Evolutionary conservation across 768 basidiomycete species (phyloP).

Genomic region (Cystofilobasidium ferigula): DNA sequence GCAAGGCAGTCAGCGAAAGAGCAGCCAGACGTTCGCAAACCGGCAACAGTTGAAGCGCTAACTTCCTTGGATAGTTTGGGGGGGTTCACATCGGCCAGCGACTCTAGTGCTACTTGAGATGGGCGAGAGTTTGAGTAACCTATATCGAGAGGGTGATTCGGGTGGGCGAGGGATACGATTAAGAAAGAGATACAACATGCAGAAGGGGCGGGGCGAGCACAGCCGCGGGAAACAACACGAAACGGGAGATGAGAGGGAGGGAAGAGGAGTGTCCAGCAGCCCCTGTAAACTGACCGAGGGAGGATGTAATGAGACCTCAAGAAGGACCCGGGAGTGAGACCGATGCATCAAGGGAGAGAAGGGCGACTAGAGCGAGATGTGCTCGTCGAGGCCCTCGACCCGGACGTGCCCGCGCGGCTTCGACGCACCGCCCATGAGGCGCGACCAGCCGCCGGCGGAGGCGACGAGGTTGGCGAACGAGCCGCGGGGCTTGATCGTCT

Average conservation of each 20-base stretch:
- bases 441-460: slow-evolving; percentile 17
- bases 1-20: too few species aligned
- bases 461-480: slow-evolving; percentile 24
- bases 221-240: too few species aligned
- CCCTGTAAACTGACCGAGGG: too few species aligned
- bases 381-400: slow-evolving; percentile 10
- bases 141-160: neutral
- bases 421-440: slow-evolving; percentile 18
- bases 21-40: too few species aligned
- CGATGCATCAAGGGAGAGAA: neutral
- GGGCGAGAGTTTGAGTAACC: too few species aligned
- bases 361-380: slow-evolving; percentile 9
- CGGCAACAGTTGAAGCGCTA: too few species aligned
- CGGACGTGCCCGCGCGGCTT: slow-evolving; percentile 11
- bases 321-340: neutral
- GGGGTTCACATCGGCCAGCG: too few species aligned
- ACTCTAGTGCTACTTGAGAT: too few species aligned
- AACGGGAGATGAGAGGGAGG: too few species aligned
- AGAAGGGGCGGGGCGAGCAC: too few species aligned
- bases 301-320: neutral
- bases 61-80: too few species aligned
- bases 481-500: slow-evolving; percentile 23
- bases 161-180: neutral
- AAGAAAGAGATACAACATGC: neutral
- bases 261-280: too few species aligned